Evolutionary conservation across 768 basidiomycete species (phyloP), one percentile per base, ranked within the genome.

Genomic region (Dentipellis sp.): DNA sequence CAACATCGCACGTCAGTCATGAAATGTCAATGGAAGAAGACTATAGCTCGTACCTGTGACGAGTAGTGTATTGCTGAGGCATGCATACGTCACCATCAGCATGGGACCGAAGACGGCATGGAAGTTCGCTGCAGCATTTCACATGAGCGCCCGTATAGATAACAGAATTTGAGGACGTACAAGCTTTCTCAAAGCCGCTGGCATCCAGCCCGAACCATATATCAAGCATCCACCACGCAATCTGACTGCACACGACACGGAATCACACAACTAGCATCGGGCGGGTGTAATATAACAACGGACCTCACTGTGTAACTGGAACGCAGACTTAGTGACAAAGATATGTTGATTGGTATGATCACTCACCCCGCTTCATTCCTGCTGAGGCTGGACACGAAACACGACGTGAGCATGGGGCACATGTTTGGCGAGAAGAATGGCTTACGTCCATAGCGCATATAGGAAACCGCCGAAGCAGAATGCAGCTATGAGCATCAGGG

Each of bases 181-280:
- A 78, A 21, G 94, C 82, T 64, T 75, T 76, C 60, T 90, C 81
- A 64, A 98, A 97, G 4, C 94, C 94, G 49, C 77, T 82, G 0
- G 93, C 91, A 69, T 97, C 95, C 6, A 98, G 78, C n/a, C 95
- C 95, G 65, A 98, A 97, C 81, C 82, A 91, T 10, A 94, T 69
- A 65, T 94, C 90, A 21, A 94, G 77, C 84, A 97, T 90, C 91
- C 92, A 95, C 93, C 92, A 97, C 0, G 86, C 83, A 54, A 94
- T 91, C 29, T 81, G 78, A 21, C 80, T 81, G 23, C 29, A 29
- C 29, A 29, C 29, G 29, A 29, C 3, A 29, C 6, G 29, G 12
- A 50, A 17, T 29, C 16, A n/a, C n/a, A 37, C 36, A 52, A 35
- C 42, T 10, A 50, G 4, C 17, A n/a, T 14, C 12, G 39, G 7